Percentiles rank a stretch among this genome's conserved stretches.
These are phyloP conservation scores for Millerozyma acaciae DNA, from an alignment of 805 yeast genomes.

Conservation along the genomic window DNA sequence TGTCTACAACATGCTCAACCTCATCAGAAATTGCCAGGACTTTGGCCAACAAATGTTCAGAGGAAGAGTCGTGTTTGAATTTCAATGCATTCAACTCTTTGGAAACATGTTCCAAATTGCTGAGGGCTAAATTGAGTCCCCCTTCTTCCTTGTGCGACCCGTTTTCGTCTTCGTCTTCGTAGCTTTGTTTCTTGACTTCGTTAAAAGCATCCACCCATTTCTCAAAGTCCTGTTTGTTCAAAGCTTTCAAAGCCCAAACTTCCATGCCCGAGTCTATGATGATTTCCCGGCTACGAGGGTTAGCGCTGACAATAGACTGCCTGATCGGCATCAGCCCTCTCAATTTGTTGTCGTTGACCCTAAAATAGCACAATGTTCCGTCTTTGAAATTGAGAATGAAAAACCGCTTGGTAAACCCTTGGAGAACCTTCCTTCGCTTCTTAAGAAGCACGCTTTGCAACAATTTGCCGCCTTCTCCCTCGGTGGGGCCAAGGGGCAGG, in stretches of 20 bases:
- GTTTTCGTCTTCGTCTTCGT: constrained; percentile 9
- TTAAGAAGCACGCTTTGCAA: constrained; percentile 77
- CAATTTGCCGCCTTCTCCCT: constrained; percentile 60
- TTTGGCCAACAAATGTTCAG: constrained; percentile 3
- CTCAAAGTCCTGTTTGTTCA: constrained; percentile 60
- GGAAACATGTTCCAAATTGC: constrained; percentile 17
- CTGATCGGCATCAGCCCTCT: constrained; percentile 91
- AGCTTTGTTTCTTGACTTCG: constrained; percentile 34
- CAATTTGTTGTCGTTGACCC: constrained; percentile 64
- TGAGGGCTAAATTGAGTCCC: constrained; percentile 3
- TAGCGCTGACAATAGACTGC: constrained; percentile 79
- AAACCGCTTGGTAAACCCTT: constrained; percentile 82
- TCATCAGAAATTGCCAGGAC: constrained; percentile 15
- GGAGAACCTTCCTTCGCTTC: constrained; percentile 73
- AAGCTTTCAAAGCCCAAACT: constrained; percentile 82
- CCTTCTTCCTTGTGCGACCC: constrained; percentile 10
- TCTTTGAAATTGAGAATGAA: constrained; percentile 79
- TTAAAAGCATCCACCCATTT: constrained; percentile 83
- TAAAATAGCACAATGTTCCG: constrained; percentile 81
- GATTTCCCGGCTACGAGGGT: constrained; percentile 60
- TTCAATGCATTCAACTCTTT: constrained; percentile 19
- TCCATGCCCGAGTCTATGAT: constrained; percentile 94
- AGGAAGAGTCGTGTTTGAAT: constrained; percentile 5
- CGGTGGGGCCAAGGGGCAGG: background rate
- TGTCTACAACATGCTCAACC: constrained; percentile 14